These are phyloP conservation scores for Neospermospora avenae DNA, from an alignment of 2,329 filamentous ascomycete species.

Conservation along the genomic window DNA sequence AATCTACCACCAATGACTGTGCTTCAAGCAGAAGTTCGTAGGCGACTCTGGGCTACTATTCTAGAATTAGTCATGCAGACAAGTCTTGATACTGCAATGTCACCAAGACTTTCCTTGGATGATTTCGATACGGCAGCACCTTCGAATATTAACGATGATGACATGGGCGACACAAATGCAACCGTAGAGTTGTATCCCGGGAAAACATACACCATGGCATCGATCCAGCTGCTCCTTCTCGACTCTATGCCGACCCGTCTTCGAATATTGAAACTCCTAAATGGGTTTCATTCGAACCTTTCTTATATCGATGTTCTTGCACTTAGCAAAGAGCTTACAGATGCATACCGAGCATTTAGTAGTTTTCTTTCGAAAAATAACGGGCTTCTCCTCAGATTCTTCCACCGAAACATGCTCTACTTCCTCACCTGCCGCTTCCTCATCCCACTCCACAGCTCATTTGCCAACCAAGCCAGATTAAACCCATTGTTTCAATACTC, in stretches of 20 bases:
- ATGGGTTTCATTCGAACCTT: not conserved
- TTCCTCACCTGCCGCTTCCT: slow-evolving; percentile 51
- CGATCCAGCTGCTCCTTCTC: not conserved
- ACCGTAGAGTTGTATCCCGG: not conserved
- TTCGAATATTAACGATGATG: not conserved
- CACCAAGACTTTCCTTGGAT: slow-evolving; percentile 40
- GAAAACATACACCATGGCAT: not conserved
- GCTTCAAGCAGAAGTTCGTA: slow-evolving; percentile 28
- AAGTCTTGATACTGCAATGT: slow-evolving; percentile 44
- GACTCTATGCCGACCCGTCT: not conserved
- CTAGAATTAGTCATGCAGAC: slow-evolving; percentile 45
- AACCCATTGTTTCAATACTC: slow-evolving; percentile 48
- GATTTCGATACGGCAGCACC: not conserved
- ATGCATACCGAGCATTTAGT: not conserved
- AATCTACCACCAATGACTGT: slow-evolving; percentile 36
- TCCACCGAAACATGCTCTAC: slow-evolving; percentile 48
- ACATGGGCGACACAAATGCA: not conserved
- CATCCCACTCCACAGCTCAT: slow-evolving; percentile 49
- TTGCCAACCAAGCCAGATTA: slow-evolving; percentile 39
- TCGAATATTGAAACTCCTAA: not conserved
- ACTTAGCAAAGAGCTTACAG: not conserved
- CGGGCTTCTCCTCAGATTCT: slow-evolving; percentile 33
- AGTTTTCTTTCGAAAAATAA: not conserved
- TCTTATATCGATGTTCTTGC: not conserved
- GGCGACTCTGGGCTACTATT: slow-evolving; percentile 46